phyloP scores from a whole-genome alignment of 2,329 filamentous ascomycete genomes.

The Aspergillus chevalieri region DNA sequence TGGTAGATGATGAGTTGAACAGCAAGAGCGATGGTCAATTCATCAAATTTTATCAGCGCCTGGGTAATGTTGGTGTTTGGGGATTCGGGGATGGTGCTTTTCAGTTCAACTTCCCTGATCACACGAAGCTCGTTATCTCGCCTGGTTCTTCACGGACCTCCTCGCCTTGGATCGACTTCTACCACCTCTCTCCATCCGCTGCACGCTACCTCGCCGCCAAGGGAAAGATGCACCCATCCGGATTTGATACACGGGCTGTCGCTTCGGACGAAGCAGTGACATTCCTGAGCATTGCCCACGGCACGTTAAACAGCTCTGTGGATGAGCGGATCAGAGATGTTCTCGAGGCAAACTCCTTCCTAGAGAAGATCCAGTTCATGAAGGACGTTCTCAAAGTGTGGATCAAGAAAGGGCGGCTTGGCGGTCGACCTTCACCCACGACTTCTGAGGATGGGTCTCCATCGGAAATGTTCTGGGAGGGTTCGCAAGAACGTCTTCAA shows the following conservation, averaged over 20 bases:
- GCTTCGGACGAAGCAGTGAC: slow-evolving; percentile 37
- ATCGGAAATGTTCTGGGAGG: slow-evolving; percentile 36
- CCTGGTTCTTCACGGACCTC: slow-evolving; percentile 32
- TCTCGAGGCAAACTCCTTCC: slow-evolving; percentile 40
- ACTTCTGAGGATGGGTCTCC: slow-evolving; percentile 5
- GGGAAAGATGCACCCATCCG: slow-evolving; percentile 38
- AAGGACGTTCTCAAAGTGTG: slow-evolving; percentile 36
- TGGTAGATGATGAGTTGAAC: slow-evolving; percentile 21
- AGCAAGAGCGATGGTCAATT: slow-evolving; percentile 31
- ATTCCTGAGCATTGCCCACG: slow-evolving; percentile 36
- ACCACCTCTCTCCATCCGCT: slow-evolving; percentile 43
- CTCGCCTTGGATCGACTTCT: slow-evolving; percentile 43
- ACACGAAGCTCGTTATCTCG: slow-evolving; percentile 47
- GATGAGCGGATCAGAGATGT: slow-evolving; percentile 38
- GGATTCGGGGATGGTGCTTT: slow-evolving; percentile 46
- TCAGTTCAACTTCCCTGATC: slow-evolving; percentile 50
- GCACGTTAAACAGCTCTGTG: slow-evolving; percentile 24
- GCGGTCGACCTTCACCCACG: slow-evolving; percentile 22
- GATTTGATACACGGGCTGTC: slow-evolving; percentile 38
- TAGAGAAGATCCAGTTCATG: slow-evolving; percentile 38
- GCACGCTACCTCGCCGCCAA: slow-evolving; percentile 38
- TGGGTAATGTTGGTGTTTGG: slow-evolving; percentile 50
- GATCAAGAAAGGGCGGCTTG: slow-evolving; percentile 33
- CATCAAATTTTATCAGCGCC: slow-evolving; percentile 46
- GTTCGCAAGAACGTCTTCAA: slow-evolving; percentile 34